phyloP scores from a whole-genome alignment of 352 stramenopile species.

The Pythium aristosporum region DNA sequence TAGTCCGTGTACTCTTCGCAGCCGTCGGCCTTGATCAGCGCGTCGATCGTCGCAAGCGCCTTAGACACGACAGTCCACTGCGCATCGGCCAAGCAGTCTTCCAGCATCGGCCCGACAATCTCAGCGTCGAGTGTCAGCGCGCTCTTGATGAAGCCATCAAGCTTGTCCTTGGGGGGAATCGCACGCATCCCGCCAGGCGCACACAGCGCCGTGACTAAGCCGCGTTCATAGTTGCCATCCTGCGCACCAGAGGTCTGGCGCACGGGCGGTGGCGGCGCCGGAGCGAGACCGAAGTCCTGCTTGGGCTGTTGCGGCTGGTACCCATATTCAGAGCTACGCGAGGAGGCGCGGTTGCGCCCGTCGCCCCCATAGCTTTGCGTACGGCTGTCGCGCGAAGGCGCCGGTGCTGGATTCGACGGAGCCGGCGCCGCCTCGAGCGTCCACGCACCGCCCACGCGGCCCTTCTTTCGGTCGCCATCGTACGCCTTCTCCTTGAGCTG shows the following conservation, averaged over 20 bases:
- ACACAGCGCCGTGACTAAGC: slow-evolving; percentile 91
- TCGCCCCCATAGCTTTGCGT: slow-evolving; percentile 47
- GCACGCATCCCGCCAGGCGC: slow-evolving; percentile 93
- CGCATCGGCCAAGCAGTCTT: slow-evolving; percentile 92
- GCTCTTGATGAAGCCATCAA: slow-evolving; percentile 90
- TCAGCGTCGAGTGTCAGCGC: slow-evolving; percentile 91
- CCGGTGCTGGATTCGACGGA: slow-evolving; percentile 13
- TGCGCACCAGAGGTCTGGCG: slow-evolving; percentile 74
- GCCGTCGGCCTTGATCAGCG: slow-evolving; percentile 69
- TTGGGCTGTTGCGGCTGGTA: slow-evolving; percentile 39
- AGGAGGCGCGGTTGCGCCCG: slow-evolving; percentile 23
- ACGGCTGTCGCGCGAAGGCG: slow-evolving; percentile 38
- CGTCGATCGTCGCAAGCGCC: slow-evolving; percentile 93
- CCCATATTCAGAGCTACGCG: slow-evolving; percentile 43
- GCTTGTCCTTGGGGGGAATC: slow-evolving; percentile 93
- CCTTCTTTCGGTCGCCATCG: slow-evolving; percentile 83
- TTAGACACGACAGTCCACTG: slow-evolving; percentile 92
- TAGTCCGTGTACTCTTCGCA: slow-evolving; percentile 87
- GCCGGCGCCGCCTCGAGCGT: slow-evolving; percentile 31
- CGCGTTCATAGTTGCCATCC: slow-evolving; percentile 92
- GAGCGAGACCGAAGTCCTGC: slow-evolving; percentile 8
- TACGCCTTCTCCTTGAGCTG: slow-evolving; percentile 81
- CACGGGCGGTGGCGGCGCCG: slow-evolving; percentile 1
- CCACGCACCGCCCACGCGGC: slow-evolving; percentile 77
- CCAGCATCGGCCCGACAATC: slow-evolving; percentile 91